Evolutionary conservation across 306 rosid species (phyloP), one percentile per base, ranked within the genome.

Genomic region (Dryas drummondii): DNA sequence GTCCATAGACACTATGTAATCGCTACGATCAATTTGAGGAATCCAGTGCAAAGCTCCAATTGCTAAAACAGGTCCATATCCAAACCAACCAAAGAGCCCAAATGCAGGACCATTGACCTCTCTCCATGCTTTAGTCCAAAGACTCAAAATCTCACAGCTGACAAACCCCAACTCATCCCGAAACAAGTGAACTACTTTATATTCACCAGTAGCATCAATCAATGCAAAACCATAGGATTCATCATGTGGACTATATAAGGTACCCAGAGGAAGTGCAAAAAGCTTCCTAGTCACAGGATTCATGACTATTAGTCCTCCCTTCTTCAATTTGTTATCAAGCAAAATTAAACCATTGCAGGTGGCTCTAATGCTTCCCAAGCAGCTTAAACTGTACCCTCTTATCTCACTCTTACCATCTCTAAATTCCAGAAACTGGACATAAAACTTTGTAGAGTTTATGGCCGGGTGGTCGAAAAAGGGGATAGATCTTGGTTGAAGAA

Each of bases 221-320:
- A 57, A 15, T 27, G 80, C 79, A 62, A 87, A 79, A 59, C 88
- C 88, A 68, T 80, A 87, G 9, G 91, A 84, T 72, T 87, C 88
- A 5, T 46, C 37, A 45, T 49, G 77, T 9, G 62, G 19, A 37
- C 72, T 37, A 67, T 1, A 44, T 62, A 87, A 59, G 52, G 91
- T 87, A 50, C 91, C 91, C 13, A 66, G 68, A 10, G 88, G 86
- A 77, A 87, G 79, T 48, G 78, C 10, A 48, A 73, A 74, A 76
- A 77, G 56, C 76, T 87, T 82, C 81, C 84, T 71, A 14, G 91
- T 87, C 75, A 87, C 91, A 3, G 91, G 88, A 74, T 87, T 87
- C 63, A 82, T n/a, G 53, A 82, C 75, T 37, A 82, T 71, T 4
- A 87, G 78, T 68, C 84, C 83, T 65, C 81, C 86, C 45, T 64